Percentiles rank a stretch among this genome's conserved stretches.
Conservation (phyloP, 2,329 filamentous ascomycete genomes). For the Pseudocercospora cruenta region DNA sequence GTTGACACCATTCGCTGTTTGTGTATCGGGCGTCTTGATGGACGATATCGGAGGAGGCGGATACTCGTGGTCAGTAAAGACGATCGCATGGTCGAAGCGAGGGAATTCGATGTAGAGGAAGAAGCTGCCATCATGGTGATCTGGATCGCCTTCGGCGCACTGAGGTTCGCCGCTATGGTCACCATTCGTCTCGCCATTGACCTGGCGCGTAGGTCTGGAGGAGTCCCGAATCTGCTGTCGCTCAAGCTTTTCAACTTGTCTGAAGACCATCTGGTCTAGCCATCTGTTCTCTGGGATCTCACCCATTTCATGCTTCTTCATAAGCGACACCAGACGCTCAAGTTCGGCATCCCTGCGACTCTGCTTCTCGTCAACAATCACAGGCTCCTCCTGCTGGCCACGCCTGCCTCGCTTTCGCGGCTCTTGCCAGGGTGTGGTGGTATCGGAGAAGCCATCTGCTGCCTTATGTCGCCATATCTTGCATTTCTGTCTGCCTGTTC, state of each 20-base stretch:
- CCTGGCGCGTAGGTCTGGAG: conserved; percentile 23
- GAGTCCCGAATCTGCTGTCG: conserved; percentile 46
- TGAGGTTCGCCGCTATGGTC: conserved; percentile 5
- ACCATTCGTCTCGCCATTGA: conserved; percentile 15
- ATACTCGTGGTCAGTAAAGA: conserved; percentile 95
- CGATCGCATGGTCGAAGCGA: conserved; percentile 91
- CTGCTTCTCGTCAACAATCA: conserved; percentile 49
- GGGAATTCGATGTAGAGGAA: conserved; percentile 88
- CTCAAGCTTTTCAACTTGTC: conserved; percentile 75
- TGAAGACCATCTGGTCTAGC: conserved; percentile 93
- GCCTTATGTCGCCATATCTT: conserved; percentile 77
- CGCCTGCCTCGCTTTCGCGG: conserved; percentile 59
- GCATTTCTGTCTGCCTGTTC: conserved; percentile 92
- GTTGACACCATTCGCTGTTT: conserved; percentile 68
- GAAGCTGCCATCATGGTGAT: conserved; percentile 67
- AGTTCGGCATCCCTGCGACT: conserved; percentile 65
- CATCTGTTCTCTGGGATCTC: conserved; percentile 92
- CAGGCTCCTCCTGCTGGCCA: conserved; percentile 61
- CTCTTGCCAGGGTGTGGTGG: conserved; percentile 72
- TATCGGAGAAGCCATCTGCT: conserved; percentile 82
- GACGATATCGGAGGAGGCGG: conserved; percentile 80
- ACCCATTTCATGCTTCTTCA: conserved; percentile 98
- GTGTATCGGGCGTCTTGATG: conserved; percentile 56
- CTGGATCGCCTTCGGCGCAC: conserved; percentile 44
- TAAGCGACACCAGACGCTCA: conserved; percentile 82